Evolutionary conservation across 2,329 filamentous ascomycete species (phyloP).

Genomic region (Fusarium duplospermum): DNA sequence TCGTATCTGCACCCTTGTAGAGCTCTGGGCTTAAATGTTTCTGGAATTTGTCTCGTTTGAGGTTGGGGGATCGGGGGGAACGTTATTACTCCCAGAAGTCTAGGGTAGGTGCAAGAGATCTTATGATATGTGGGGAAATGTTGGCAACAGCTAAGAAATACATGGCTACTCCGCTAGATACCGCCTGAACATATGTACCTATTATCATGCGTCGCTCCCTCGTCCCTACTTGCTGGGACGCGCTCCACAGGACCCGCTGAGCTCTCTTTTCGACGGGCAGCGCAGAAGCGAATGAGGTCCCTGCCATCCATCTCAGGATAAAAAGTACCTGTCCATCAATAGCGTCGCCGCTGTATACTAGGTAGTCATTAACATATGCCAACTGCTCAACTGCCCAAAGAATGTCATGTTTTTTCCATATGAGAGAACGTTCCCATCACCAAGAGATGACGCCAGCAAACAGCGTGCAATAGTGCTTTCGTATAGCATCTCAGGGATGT

Average conservation of each 20-base stretch:
- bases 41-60: neutral
- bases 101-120: neutral
- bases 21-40: neutral
- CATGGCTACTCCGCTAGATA: neutral
- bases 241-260: neutral
- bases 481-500: neutral
- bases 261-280: neutral
- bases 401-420: neutral
- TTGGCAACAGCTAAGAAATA: neutral
- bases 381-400: neutral
- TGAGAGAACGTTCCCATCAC: neutral
- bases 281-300: neutral
- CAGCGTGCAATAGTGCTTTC: neutral
- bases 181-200: fast-evolving
- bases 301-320: neutral
- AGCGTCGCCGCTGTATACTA: neutral
- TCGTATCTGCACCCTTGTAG: neutral
- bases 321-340: neutral
- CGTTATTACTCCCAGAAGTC: neutral
- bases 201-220: neutral
- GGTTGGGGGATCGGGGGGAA: neutral
- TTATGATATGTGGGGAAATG: fast-evolving
- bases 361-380: neutral
- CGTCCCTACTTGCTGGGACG: neutral
- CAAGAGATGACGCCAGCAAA: neutral